Conservation (phyloP, 495 filamentous ascomycete genomes). For the Xylaria intraflava region DNA sequence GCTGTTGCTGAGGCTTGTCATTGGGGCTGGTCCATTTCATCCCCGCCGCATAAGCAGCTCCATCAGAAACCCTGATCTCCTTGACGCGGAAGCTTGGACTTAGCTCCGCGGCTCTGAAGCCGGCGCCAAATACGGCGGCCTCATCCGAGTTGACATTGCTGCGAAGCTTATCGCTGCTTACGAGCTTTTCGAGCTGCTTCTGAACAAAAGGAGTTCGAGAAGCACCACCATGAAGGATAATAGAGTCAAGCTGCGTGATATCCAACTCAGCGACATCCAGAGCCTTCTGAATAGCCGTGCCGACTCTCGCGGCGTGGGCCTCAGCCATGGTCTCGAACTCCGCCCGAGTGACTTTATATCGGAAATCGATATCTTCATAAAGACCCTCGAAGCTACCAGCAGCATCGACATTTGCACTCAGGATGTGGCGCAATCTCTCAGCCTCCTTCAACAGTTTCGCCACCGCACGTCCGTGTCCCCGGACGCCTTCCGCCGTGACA, state of each 20-base stretch:
- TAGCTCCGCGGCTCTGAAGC: slow-evolving; percentile 85
- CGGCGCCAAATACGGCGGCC: slow-evolving; percentile 92
- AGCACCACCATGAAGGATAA: slow-evolving; percentile 89
- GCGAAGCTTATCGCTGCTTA: slow-evolving; percentile 71
- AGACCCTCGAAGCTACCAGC: slow-evolving; percentile 75
- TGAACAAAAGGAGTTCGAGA: slow-evolving; percentile 93
- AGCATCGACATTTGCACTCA: slow-evolving; percentile 88
- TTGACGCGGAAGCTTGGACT: slow-evolving; percentile 95
- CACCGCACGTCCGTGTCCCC: slow-evolving; percentile 72
- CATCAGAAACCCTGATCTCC: slow-evolving; percentile 78
- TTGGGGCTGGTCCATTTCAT: slow-evolving; percentile 68
- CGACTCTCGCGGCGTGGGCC: slow-evolving; percentile 60
- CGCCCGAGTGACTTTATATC: slow-evolving; percentile 76
- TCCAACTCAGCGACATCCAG: slow-evolving; percentile 64
- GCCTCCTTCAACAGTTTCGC: slow-evolving; percentile 88
- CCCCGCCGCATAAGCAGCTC: slow-evolving; percentile 61
- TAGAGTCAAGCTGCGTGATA: slow-evolving; percentile 72
- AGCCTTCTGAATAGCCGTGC: slow-evolving; percentile 63
- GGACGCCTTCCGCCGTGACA: slow-evolving; percentile 53
- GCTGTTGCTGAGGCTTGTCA: slow-evolving; percentile 51
- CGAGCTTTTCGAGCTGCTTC: slow-evolving; percentile 71
- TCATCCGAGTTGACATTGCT: slow-evolving; percentile 97
- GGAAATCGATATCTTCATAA: slow-evolving; percentile 87
- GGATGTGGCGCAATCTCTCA: slow-evolving; percentile 77
- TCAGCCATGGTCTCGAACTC: slow-evolving; percentile 79